These are phyloP conservation scores for Skeletonema costatum DNA, from an alignment of 108 stramenopile genomes.

Conservation along the genomic window DNA sequence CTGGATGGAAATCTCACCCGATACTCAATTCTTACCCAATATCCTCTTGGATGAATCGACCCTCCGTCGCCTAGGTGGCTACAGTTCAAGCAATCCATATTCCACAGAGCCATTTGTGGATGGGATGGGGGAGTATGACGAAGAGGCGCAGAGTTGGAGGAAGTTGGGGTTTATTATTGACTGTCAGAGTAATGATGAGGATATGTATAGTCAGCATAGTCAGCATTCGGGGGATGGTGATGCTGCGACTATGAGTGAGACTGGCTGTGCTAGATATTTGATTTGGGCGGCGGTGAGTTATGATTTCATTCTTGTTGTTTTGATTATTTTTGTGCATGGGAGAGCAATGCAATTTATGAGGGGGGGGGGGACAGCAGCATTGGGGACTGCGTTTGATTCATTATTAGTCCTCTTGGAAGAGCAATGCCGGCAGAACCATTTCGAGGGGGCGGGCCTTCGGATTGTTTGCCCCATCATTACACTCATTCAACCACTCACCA, in stretches of 20 bases:
- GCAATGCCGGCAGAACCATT: too few relatives aligned
- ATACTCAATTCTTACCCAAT: not conserved
- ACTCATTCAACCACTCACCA: not conserved
- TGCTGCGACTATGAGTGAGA: not conserved
- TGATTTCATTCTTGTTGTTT: too few relatives aligned
- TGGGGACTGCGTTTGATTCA: too few relatives aligned
- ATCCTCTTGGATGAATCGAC: not conserved
- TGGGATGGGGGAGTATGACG: slow-evolving; percentile 53
- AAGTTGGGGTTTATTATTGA: slow-evolving; percentile 67
- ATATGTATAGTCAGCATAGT: slow-evolving; percentile 5
- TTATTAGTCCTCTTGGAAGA: too few relatives aligned
- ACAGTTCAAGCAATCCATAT: not conserved
- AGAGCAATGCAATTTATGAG: too few relatives aligned
- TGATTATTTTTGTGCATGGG: too few relatives aligned
- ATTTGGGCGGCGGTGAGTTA: slow-evolving; percentile 69
- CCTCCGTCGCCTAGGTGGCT: not conserved
- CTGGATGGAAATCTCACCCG: not conserved
- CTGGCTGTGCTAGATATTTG: slow-evolving; percentile 54
- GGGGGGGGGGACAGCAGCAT: too few relatives aligned
- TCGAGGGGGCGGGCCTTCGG: too few relatives aligned
- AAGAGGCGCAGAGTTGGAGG: slow-evolving; percentile 67
- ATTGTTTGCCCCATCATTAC: too few relatives aligned
- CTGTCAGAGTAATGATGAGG: slow-evolving; percentile 36
- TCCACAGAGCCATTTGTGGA: slow-evolving; percentile 17
- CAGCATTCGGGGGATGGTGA: not conserved